A percentile compares a stretch with the other conserved stretches of the same genome.
Conservation (phyloP, 2,329 filamentous ascomycete genomes). For the Penicillium vulpinum region DNA sequence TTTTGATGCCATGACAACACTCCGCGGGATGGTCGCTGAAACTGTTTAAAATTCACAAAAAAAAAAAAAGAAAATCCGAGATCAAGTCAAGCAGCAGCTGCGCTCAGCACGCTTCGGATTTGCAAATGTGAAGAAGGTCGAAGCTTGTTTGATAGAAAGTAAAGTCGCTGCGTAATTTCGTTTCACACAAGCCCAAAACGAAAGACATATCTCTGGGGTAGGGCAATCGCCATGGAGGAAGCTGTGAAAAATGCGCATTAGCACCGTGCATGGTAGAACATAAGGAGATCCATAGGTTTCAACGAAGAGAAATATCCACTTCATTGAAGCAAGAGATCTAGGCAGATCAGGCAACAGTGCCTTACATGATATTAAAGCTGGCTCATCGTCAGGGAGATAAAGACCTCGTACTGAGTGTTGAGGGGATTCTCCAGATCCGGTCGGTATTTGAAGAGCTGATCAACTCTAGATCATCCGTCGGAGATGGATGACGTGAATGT, state of each 20-base stretch:
- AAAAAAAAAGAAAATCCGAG: conserved; percentile 18
- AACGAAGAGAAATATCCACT: conserved; percentile 1
- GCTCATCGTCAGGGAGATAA: conserved; percentile 25
- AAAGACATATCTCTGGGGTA: conserved; percentile 48
- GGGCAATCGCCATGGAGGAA: conserved; percentile 45
- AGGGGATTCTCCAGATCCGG: conserved; percentile 1
- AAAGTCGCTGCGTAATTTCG: conserved; percentile 42
- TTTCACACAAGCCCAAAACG: conserved; percentile 46
- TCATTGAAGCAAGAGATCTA: background rate
- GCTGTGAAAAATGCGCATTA: conserved; percentile 25
- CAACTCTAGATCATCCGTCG: background rate
- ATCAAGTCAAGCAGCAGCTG: conserved; percentile 13
- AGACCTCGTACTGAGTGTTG: conserved; percentile 17
- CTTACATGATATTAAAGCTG: conserved; percentile 30
- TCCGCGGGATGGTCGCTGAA: conserved; percentile 17
- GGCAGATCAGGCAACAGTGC: conserved; percentile 7
- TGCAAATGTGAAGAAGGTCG: conserved; percentile 18
- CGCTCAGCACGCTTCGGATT: conserved; percentile 26
- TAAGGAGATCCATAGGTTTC: conserved; percentile 5
- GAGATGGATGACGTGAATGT: conserved; percentile 3
- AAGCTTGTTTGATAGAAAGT: conserved; percentile 35
- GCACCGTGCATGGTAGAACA: background rate
- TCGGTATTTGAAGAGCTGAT: background rate
- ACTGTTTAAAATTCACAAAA: conserved; percentile 21
- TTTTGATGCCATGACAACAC: conserved; percentile 36